Percentiles rank a stretch among this genome's conserved stretches.
phyloP scores from a whole-genome alignment of 2,329 filamentous ascomycete genomes.

The Emergomyces orientalis region DNA sequence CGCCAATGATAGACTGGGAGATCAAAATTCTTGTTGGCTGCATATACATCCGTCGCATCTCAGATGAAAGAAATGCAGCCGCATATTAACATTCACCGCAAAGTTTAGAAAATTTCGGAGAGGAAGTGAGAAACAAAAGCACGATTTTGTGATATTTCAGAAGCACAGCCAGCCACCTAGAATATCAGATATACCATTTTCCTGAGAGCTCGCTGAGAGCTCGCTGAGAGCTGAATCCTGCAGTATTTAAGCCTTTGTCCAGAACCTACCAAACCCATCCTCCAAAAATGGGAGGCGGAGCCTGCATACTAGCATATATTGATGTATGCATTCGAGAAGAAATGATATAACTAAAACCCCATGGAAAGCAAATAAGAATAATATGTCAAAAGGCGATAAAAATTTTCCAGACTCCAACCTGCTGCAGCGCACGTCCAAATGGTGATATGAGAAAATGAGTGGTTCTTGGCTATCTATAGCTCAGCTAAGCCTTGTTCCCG shows the following conservation, averaged over 20 bases:
- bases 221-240: neutral
- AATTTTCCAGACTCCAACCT: neutral
- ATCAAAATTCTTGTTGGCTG: neutral
- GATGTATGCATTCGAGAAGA: neutral
- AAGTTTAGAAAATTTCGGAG: neutral
- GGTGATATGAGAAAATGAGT: neutral
- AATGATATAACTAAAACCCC: neutral
- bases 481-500: conserved; percentile 4
- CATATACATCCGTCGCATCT: neutral
- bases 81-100: neutral
- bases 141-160: neutral
- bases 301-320: neutral
- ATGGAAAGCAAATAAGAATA: neutral
- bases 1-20: neutral
- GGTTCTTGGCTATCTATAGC: neutral
- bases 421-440: neutral
- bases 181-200: neutral
- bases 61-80: neutral
- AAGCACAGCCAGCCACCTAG: neutral
- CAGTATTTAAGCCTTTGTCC: neutral
- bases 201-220: neutral
- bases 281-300: neutral
- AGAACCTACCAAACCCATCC: neutral
- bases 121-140: neutral
- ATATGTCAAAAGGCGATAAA: neutral